A percentile compares a stretch with the other conserved stretches of the same genome.
Conservation (phyloP, 495 filamentous ascomycete genomes). For the Apiosordaria backusii region DNA sequence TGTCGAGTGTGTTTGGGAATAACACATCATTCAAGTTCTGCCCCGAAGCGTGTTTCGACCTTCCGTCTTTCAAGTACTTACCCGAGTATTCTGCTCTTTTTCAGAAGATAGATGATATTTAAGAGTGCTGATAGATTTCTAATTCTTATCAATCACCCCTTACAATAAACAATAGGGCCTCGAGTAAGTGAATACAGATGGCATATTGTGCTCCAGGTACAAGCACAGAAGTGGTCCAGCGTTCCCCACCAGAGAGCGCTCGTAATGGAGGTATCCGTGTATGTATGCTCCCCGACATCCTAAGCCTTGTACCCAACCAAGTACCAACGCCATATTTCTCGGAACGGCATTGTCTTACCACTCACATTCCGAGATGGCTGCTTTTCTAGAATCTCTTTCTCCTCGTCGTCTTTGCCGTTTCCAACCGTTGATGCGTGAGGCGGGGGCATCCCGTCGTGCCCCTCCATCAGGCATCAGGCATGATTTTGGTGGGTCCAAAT, state of each 20-base stretch:
- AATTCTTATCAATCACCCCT: not conserved
- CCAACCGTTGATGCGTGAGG: not conserved
- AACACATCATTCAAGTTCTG: slow-evolving; percentile 20
- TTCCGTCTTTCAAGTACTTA: not conserved
- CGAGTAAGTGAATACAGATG: not conserved
- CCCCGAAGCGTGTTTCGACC: slow-evolving; percentile 14
- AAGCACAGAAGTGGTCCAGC: not conserved
- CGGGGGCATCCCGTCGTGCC: slow-evolving; percentile 4
- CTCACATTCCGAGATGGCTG: not conserved
- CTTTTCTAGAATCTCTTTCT: not conserved
- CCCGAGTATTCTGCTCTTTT: not conserved
- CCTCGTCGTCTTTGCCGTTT: not conserved
- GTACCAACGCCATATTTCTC: not conserved
- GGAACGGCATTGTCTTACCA: not conserved
- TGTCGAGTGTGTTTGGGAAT: slow-evolving; percentile 26
- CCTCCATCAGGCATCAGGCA: slow-evolving; percentile 25
- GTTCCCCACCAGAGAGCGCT: not conserved
- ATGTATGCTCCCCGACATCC: not conserved
- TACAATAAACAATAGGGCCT: not conserved
- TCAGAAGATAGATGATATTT: not conserved
- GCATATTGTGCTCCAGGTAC: not conserved
- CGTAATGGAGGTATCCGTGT: no score
- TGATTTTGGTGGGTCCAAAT: slow-evolving; percentile 18
- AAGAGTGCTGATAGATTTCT: no score
- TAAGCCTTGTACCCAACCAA: not conserved